Conservation (phyloP, 192 early-diverging fungal species). For the Coemansia sp. region DNA sequence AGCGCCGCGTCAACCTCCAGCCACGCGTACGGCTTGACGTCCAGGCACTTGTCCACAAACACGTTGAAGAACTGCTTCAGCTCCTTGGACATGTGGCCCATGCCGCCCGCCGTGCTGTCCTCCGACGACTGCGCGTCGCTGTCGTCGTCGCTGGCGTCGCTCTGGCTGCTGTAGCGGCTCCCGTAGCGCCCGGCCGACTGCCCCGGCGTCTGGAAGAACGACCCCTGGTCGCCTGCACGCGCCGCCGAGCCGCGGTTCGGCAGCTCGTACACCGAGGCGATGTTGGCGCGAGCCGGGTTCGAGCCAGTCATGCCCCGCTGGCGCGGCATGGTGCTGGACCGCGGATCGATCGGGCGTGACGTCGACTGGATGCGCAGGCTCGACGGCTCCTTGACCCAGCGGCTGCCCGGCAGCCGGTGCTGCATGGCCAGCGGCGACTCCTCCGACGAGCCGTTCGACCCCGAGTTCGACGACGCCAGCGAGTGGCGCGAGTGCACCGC, state of each 20-base stretch:
- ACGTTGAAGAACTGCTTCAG: constrained; percentile 44
- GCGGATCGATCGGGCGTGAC: constrained; percentile 9
- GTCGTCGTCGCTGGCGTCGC: constrained; percentile 19
- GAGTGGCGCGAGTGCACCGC: constrained; percentile 46
- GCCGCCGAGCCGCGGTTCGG: constrained; percentile 29
- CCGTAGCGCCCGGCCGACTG: constrained; percentile 9
- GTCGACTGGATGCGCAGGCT: constrained; percentile 32
- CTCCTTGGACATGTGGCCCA: constrained; percentile 30
- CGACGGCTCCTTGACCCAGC: constrained; percentile 51
- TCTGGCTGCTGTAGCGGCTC: constrained; percentile 19
- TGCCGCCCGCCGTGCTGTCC: neutral
- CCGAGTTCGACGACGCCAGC: constrained; percentile 42
- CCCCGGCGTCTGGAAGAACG: constrained; percentile 6
- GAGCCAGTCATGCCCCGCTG: constrained; percentile 20
- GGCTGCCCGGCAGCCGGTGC: constrained; percentile 31
- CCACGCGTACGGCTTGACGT: constrained; percentile 54
- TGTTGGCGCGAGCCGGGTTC: constrained; percentile 24
- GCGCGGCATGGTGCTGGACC: constrained; percentile 47
- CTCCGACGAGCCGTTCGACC: constrained; percentile 38
- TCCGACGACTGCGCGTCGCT: constrained; percentile 5
- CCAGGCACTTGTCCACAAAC: constrained; percentile 50
- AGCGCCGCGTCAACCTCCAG: constrained; percentile 33
- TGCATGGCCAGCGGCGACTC: constrained; percentile 39
- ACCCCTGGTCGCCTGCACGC: neutral
- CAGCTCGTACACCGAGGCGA: constrained; percentile 44